Conservation (phyloP, 306 rosid genomes). For the Dryas drummondii region DNA sequence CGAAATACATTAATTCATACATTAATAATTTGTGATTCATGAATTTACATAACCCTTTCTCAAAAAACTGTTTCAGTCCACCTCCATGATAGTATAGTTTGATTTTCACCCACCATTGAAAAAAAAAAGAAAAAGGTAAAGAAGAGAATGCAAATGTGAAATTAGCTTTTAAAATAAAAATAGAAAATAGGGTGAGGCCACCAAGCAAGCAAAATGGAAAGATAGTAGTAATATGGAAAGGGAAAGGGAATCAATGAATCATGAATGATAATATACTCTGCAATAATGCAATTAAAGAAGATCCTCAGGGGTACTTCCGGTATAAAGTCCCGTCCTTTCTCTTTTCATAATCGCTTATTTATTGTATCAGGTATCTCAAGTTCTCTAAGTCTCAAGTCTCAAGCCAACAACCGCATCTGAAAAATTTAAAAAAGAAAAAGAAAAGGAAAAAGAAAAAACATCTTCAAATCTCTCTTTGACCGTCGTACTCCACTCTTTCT, state of each 20-base stretch:
- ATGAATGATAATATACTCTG: neutral
- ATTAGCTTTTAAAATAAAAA: neutral
- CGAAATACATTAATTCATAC: too few relatives aligned
- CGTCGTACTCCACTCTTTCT: conserved; percentile 49
- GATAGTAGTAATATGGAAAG: neutral
- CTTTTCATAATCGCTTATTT: neutral
- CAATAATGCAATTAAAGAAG: conserved; percentile 24
- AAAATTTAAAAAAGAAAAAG: neutral
- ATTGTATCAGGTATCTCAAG: neutral
- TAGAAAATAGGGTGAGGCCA: neutral
- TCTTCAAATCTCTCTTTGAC: conserved; percentile 82
- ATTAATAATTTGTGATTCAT: too few relatives aligned
- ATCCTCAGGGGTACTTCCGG: conserved; percentile 31
- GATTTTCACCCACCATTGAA: too few relatives aligned
- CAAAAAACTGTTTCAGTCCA: too few relatives aligned
- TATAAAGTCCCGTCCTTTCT: neutral
- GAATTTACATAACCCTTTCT: too few relatives aligned
- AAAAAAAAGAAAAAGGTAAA: too few relatives aligned
- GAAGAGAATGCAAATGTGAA: too few relatives aligned
- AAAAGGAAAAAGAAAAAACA: conserved; percentile 5
- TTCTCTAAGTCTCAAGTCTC: neutral
- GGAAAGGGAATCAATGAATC: neutral
- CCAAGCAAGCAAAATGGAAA: neutral
- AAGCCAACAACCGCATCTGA: neutral
- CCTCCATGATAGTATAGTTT: too few relatives aligned